A percentile compares a stretch with the other conserved stretches of the same genome.
These are phyloP conservation scores for Mitosporidium daphniae DNA, from an alignment of 371 early-diverging fungal species.

Conservation along the genomic window DNA sequence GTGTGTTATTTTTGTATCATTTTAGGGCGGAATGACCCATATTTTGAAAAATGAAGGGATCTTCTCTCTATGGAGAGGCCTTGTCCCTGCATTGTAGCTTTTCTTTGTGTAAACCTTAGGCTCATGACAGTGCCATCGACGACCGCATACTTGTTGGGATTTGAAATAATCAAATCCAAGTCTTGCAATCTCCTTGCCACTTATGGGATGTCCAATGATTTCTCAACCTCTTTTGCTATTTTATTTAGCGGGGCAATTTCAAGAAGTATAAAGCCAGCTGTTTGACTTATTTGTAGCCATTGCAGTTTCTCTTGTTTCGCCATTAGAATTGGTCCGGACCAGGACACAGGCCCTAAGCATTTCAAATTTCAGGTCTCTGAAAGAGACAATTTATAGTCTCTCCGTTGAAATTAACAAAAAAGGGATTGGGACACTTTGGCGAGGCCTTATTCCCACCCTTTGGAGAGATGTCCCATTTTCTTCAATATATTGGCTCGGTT, in stretches of 20 bases:
- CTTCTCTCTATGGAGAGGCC: constrained; percentile 34
- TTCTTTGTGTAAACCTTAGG: neutral
- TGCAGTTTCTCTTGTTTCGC: constrained; percentile 39
- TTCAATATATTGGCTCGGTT: constrained; percentile 56
- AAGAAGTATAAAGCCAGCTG: constrained; percentile 13
- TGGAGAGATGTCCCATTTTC: constrained; percentile 75
- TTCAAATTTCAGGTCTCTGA: constrained; percentile 4
- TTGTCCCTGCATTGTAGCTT: constrained; percentile 26
- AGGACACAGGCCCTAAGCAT: constrained; percentile 27
- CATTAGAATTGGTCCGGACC: constrained; percentile 51
- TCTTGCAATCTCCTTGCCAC: no score
- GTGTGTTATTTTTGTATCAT: no score
- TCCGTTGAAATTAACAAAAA: constrained; percentile 16
- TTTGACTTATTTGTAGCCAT: constrained; percentile 11
- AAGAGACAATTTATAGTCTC: constrained; percentile 10
- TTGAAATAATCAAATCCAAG: no score
- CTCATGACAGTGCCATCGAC: constrained; percentile 55
- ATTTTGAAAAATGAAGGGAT: constrained; percentile 38
- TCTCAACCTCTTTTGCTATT: constrained; percentile 21
- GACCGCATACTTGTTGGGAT: constrained; percentile 61
- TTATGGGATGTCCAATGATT: no score
- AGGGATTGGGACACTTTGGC: constrained; percentile 27
- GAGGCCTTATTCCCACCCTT: constrained; percentile 55
- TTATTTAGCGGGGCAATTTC: constrained; percentile 35
- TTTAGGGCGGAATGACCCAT: constrained; percentile 23